These are phyloP conservation scores for Carex myosuroides DNA, from an alignment of 176 grass and related monocot species.

Conservation along the genomic window DNA sequence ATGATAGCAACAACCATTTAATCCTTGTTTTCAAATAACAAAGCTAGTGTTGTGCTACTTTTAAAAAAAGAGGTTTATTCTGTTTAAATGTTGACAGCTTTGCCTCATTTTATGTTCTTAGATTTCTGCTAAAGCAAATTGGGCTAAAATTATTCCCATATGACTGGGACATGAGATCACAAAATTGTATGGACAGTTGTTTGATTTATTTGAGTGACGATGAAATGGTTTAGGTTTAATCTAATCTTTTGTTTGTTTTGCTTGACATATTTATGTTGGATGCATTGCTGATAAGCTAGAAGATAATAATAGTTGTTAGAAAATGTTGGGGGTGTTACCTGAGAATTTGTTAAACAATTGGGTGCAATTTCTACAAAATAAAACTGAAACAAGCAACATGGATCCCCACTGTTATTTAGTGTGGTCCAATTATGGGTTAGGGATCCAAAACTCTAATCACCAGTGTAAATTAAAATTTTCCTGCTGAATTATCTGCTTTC, in stretches of 20 bases:
- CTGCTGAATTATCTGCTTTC: constrained; percentile 1
- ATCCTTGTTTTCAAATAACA: not conserved
- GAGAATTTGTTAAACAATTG: not conserved
- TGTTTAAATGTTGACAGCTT: constrained; percentile 2
- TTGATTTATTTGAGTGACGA: not conserved
- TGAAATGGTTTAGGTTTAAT: not conserved
- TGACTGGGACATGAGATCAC: not conserved
- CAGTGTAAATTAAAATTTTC: not conserved
- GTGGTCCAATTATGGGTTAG: not conserved
- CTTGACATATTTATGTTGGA: not conserved
- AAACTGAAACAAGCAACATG: not conserved
- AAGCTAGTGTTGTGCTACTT: not conserved
- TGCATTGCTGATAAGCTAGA: not conserved
- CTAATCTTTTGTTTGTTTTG: not conserved
- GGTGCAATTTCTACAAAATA: not conserved
- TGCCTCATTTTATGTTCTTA: not conserved
- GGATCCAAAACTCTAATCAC: not conserved
- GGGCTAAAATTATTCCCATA: not conserved
- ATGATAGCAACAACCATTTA: not conserved
- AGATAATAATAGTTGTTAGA: not conserved
- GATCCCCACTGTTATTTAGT: not conserved
- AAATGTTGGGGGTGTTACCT: not conserved
- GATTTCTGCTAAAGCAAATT: not conserved
- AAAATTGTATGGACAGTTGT: not conserved
- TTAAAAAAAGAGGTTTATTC: not conserved